Evolutionary conservation across 257 asterid species (phyloP).

Genomic region (Vinca minor): DNA sequence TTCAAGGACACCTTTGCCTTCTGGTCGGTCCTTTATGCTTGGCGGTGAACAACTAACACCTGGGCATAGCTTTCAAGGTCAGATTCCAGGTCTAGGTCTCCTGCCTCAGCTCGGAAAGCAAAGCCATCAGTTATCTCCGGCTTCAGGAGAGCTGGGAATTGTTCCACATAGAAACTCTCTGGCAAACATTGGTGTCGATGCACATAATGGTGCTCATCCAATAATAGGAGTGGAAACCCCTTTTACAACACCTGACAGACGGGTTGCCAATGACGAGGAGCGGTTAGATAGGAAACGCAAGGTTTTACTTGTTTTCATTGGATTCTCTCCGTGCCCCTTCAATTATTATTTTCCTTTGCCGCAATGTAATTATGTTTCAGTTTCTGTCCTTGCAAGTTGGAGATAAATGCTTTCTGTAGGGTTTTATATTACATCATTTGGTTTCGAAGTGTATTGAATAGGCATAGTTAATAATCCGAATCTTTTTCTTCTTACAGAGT

Average conservation of each 20-base stretch:
- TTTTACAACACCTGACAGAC: conserved; percentile 45
- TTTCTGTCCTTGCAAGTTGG: background rate
- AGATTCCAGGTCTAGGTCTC: conserved; percentile 43
- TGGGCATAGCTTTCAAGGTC: conserved; percentile 41
- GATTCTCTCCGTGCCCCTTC: background rate
- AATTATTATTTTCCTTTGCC: background rate
- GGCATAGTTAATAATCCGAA: background rate
- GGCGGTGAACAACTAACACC: conserved; percentile 44
- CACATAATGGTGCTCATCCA: conserved; percentile 41
- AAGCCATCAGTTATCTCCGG: conserved; percentile 40
- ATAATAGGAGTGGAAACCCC: conserved; percentile 32
- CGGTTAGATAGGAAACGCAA: conserved; percentile 74
- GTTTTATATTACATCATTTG: conserved; percentile 7
- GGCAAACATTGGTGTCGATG: conserved; percentile 32
- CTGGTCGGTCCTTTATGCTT: conserved; percentile 37
- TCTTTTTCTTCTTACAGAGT: conserved; percentile 34
- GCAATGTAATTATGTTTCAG: background rate
- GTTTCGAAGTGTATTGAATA: background rate
- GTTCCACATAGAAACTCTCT: conserved; percentile 29
- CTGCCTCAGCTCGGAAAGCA: conserved; percentile 52
- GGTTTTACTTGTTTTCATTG: conserved; percentile 26
- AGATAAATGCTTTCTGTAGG: background rate
- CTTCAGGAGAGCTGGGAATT: conserved; percentile 46
- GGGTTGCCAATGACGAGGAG: conserved; percentile 44
- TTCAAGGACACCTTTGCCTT: conserved; percentile 40